These are phyloP conservation scores for Irpex rosettiformis DNA, from an alignment of 1,284 basidiomycete species.

Conservation along the genomic window DNA sequence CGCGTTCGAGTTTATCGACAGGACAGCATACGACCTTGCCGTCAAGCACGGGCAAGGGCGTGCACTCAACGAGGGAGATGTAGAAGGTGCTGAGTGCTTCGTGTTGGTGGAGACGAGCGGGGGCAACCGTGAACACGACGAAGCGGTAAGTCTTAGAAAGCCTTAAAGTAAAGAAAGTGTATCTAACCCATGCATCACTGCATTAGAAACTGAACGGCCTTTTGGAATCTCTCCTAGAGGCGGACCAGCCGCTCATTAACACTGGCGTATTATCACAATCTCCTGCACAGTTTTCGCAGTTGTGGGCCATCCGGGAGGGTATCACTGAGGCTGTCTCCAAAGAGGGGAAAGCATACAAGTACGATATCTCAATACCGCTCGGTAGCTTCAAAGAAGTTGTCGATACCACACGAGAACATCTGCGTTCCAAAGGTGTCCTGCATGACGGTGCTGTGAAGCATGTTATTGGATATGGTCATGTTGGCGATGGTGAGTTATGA, in stretches of 20 bases:
- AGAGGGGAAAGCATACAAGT: constrained; percentile 96
- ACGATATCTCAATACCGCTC: constrained; percentile 93
- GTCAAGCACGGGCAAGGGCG: constrained; percentile 73
- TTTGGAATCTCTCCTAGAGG: constrained; percentile 78
- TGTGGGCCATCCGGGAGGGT: constrained; percentile 95
- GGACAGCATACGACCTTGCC: constrained; percentile 84
- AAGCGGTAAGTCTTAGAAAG: constrained; percentile 59
- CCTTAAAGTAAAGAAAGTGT: neutral
- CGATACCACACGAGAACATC: constrained; percentile 73
- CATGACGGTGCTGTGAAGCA: constrained; percentile 72
- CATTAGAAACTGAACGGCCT: constrained; percentile 82
- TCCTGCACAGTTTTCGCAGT: constrained; percentile 82
- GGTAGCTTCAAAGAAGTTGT: constrained; percentile 89
- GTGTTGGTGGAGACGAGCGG: constrained; percentile 96
- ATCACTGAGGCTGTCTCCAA: constrained; percentile 94
- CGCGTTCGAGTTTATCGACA: constrained; percentile 97
- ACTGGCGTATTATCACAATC: constrained; percentile 95
- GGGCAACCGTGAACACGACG: constrained; percentile 91
- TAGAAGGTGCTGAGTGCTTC: constrained; percentile 82
- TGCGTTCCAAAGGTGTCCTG: constrained; percentile 73
- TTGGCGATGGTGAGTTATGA: constrained; percentile 80
- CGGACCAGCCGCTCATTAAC: constrained; percentile 73
- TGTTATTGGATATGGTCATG: constrained; percentile 93
- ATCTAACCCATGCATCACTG: neutral
- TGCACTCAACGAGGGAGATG: constrained; percentile 62